Percentiles rank a stretch among this genome's conserved stretches.
Evolutionary conservation across 1,284 basidiomycete species (phyloP).

Genomic region (Filobasidium uniguttulatum): DNA sequence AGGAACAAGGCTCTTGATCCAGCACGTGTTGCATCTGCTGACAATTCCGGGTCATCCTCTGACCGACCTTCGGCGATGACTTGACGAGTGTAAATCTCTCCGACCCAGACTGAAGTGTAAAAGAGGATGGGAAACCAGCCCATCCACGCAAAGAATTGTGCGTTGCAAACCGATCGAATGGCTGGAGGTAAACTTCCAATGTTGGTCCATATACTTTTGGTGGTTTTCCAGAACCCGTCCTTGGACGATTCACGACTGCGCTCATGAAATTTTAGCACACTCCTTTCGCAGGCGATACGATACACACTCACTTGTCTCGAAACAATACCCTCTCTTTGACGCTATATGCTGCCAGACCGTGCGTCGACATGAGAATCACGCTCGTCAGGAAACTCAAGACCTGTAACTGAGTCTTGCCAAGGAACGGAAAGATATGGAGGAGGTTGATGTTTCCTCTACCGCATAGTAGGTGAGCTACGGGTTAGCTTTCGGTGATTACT

Average conservation of each 20-base stretch:
- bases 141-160: conserved; percentile 65
- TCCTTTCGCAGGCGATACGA: neutral
- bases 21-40: conserved; percentile 58
- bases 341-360: conserved; percentile 46
- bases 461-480: neutral
- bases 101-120: conserved; percentile 73
- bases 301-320: conserved; percentile 35
- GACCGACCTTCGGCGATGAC: conserved; percentile 17
- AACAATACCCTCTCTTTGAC: conserved; percentile 68
- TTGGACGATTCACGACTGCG: conserved; percentile 32
- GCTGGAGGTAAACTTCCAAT: conserved; percentile 54
- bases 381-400: conserved; percentile 46
- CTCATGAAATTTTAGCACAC: too few relatives aligned
- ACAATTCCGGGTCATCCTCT: conserved; percentile 29
- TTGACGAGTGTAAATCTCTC: conserved; percentile 60
- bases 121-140: conserved; percentile 84
- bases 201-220: conserved; percentile 49
- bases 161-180: conserved; percentile 62
- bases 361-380: conserved; percentile 37
- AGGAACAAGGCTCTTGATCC: conserved; percentile 73
- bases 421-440: conserved; percentile 48
- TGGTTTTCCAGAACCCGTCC: conserved; percentile 22
- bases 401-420: conserved; percentile 65
- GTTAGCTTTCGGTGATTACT: neutral
- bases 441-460: conserved; percentile 56